Evolutionary conservation across 2,329 filamentous ascomycete genomes (phyloP), one percentile per base, ranked within the genome.

Genomic region (Aureobasidium sp.): DNA sequence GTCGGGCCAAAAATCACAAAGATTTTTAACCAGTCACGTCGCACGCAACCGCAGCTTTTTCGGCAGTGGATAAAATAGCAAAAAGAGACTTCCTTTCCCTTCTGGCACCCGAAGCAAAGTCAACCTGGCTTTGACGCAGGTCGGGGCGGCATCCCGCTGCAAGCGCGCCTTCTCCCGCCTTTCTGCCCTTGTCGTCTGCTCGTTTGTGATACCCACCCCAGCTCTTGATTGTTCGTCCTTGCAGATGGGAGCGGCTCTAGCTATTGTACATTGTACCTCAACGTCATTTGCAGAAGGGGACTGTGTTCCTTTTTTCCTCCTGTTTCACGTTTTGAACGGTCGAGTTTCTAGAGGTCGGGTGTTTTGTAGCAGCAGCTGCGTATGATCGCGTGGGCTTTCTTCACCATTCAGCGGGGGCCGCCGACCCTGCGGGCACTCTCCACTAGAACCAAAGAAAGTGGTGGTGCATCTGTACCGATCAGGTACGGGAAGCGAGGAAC

Each of bases 161-260:
- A 60, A 60, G 45, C 20, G 36, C 34, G 45, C 57, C 57, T 60
- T 60, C 44, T 60, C 57, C 57, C 57, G 57, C 57, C 45, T 60
- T 45, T 49, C 57, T 60, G 55, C 55, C 55, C 57, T 60, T 60
- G 57, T 41, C 44, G 34, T 60, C 36, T 41, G 57, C 45, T 41
- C 3, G 15, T 51, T 3, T 60, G 45, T 59, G 20, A 59, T 49
- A 60, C 57, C 44, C 45, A 42, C 25, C 25, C 55, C 31, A 48
- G 55, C 55, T 48, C 55, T 48, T 39, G 31, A 29, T 14, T 58
- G 31, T 58, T 58, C 34, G 53, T 60, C 56, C 56, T 60, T 60
- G 56, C 56, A 60, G 56, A 58, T 58, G 47, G 47, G 42, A 37
- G 27, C 55, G 55, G 41, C 55, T 58, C 55, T 51, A 60, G 57